Evolutionary conservation across 2,329 filamentous ascomycete genomes (phyloP), one percentile per base, ranked within the genome.

Genomic region (Fusarium succisae): DNA sequence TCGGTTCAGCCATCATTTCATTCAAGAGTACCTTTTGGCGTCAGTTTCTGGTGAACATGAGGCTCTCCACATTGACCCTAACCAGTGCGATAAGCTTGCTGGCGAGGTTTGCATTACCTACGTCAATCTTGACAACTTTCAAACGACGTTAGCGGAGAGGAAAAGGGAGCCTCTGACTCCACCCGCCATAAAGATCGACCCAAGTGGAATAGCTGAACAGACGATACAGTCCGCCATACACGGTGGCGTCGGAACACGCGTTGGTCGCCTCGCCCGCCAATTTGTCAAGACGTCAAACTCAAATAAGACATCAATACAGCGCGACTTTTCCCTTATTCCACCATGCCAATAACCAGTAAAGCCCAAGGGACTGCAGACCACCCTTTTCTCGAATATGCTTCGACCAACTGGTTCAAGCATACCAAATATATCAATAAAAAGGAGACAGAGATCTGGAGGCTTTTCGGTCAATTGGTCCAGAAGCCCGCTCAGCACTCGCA

Each of bases 1-100:
- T 9, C 70, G 63, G 5, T 74, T 76, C 41, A 68, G 67, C 3
- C 74, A 76, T 17, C 70, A 69, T 11, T 75, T 73, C 2, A 69
- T 76, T 6, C 59, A 41, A 1, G 63, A 76, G 10, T 76, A 57
- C 14, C 51, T 76, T 1, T 17, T 66, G 1, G 8, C 15, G 0
- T 20, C 48, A 3, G 20, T 22, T 6, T 15, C 17, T 0, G 62
- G 63, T 3, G 18, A 37, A 2, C 47, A 65, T 8, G 3, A 5
- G 1, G 9, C 12, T 0, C 51, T 75, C 5, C 72, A 71, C 15
- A 22, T 73, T 17, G 5, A 53, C 4, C 5, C n/a, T 0, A 3
- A 26, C 2, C 26, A 55, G 13, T 55, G 17, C 1, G 41, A 73
- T 3, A 51, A 39, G 1, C n/a, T 57, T 12, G 63, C 38, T 26